Base-by-base conservation (phyloP, 2,329 filamentous ascomycete species). In the Fusarium euwallaceae region DNA sequence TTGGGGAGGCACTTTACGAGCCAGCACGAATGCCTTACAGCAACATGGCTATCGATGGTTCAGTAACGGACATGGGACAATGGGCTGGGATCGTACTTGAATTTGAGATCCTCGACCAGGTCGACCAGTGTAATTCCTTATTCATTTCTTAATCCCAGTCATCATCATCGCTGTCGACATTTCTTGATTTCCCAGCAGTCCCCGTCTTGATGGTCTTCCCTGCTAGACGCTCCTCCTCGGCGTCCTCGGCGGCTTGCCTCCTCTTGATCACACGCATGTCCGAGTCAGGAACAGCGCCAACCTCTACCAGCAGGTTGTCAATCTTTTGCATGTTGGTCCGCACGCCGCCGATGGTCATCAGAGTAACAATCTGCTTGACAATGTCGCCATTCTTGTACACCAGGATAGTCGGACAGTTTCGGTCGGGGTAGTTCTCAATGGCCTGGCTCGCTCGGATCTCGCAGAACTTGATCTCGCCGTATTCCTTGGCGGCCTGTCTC, bases 381-480 rank as follows among this genome's bases (percentile, higher is more conserved):
- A 99, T 98, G 81, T 99, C 94, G 20, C 95, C 95, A 78, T 98
- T 95, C 81, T 92, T 93, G 84, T 99, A 99, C 0, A 98, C 90
- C 72, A 99, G 81, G 39, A 99, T 95, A 0, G 97, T 99, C 2
- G 97, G 97, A 67, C 95, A 98, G 82, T 99, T 99, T 67, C 90
- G 89, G 79, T 98, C 97, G 2, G 97, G 97, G 83, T 99, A 99
- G 45, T 95, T 95, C 82, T 98, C 97, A 77, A 99, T 98, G 67
- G 97, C 98, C 85, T 98, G 91, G 80, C 95, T 92, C 8, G 92
- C 97, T 77, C 92, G 90, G 77, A 99, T 98, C 85, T 98, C 94
- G 82, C 96, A 98, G 84, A 99, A 99, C 85, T 99, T 99, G 82
- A 99, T 87, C 75, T 99, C 96, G 22, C 95, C 95, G 80, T 95